Percentiles rank a stretch among this genome's conserved stretches.
These are phyloP conservation scores for Sclerotinia trifoliorum DNA, from an alignment of 2,329 filamentous ascomycete genomes.

Conservation along the genomic window DNA sequence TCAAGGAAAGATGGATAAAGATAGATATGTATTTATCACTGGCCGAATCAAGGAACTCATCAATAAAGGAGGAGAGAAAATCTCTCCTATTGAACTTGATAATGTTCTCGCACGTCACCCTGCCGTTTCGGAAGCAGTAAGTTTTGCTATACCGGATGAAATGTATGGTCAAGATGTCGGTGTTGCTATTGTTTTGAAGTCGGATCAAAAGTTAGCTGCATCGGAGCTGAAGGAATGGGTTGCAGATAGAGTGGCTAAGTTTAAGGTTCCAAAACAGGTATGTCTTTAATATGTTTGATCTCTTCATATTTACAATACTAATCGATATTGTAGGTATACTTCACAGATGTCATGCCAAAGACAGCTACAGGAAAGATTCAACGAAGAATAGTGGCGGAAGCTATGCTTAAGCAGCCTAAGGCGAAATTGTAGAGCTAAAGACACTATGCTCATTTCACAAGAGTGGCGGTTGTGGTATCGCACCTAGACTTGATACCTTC, in stretches of 20 bases:
- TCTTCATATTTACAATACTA: conserved; percentile 15
- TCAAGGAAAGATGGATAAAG: conserved; percentile 75
- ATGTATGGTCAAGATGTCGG: conserved; percentile 81
- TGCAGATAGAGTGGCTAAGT: conserved; percentile 69
- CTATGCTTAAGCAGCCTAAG: conserved; percentile 71
- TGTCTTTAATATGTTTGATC: conserved; percentile 28
- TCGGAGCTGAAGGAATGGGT: conserved; percentile 69
- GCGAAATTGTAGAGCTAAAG: conserved; percentile 50
- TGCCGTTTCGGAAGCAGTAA: conserved; percentile 73
- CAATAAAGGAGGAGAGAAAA: conserved; percentile 88
- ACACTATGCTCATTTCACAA: too few species aligned
- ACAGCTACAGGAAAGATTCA: conserved; percentile 91
- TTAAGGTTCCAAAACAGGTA: conserved; percentile 83
- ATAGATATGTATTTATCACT: conserved; percentile 82
- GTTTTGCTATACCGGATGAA: conserved; percentile 79
- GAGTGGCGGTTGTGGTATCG: not conserved
- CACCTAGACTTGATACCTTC: too few species aligned
- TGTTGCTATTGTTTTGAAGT: conserved; percentile 72
- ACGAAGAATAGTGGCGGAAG: conserved; percentile 79
- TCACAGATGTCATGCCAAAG: conserved; percentile 83
- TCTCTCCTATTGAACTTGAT: conserved; percentile 83
- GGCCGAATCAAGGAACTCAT: conserved; percentile 93
- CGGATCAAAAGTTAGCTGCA: conserved; percentile 54
- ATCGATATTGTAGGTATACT: conserved; percentile 60
- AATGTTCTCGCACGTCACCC: conserved; percentile 75